phyloP scores from a whole-genome alignment of 768 basidiomycete genomes.

The Lentinula lateritia region DNA sequence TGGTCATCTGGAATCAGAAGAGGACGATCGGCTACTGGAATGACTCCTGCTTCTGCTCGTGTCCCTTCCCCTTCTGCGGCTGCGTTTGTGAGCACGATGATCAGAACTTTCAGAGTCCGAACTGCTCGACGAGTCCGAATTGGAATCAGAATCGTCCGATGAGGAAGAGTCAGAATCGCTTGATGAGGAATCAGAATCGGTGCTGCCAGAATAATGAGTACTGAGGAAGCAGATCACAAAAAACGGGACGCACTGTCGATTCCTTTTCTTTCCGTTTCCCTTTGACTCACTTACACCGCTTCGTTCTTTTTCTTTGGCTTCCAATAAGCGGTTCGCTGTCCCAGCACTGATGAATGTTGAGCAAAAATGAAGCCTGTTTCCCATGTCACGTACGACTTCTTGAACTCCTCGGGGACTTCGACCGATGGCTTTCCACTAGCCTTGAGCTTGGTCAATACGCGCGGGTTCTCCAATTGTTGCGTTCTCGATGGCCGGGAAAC shows the following conservation, averaged over 20 bases:
- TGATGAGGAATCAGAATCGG: constrained; percentile 27
- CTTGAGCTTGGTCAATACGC: constrained; percentile 58
- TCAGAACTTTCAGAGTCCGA: constrained; percentile 26
- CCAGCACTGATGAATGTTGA: constrained; percentile 44
- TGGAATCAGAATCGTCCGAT: constrained; percentile 35
- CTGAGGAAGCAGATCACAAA: neutral
- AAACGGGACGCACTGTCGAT: constrained; percentile 22
- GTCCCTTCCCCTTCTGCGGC: neutral
- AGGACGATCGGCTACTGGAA: constrained; percentile 6
- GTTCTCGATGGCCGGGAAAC: constrained; percentile 86
- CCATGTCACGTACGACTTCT: constrained; percentile 52
- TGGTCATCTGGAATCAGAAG: constrained; percentile 13
- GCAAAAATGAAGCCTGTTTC: neutral
- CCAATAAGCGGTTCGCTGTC: constrained; percentile 80
- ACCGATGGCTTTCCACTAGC: constrained; percentile 70
- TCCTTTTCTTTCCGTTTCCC: constrained; percentile 31
- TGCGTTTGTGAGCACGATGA: neutral
- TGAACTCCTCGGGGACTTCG: constrained; percentile 90
- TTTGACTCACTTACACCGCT: constrained; percentile 31
- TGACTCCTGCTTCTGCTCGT: constrained; percentile 13
- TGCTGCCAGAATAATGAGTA: constrained; percentile 15
- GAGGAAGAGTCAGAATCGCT: constrained; percentile 28
- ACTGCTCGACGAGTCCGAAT: constrained; percentile 28
- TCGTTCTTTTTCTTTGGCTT: constrained; percentile 76
- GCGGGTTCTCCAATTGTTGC: constrained; percentile 78